A percentile compares a stretch with the other conserved stretches of the same genome.
Evolutionary conservation across 139 green algal species (phyloP).

Genomic region (Marvania coccoides): DNA sequence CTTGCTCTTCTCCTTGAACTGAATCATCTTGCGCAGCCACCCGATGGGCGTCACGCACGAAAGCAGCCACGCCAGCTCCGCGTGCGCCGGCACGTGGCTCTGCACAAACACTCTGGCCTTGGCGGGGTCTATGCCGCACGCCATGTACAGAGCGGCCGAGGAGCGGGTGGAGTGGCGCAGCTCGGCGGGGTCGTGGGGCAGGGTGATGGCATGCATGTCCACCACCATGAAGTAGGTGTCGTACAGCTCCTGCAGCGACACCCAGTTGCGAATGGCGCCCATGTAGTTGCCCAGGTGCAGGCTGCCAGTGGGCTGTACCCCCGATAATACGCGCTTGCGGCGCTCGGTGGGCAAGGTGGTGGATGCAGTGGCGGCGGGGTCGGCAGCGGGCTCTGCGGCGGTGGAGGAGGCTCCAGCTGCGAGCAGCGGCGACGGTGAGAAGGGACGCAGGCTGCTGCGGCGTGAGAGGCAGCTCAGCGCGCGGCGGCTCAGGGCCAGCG

Average conservation of each 20-base stretch:
- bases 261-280: slow-evolving; percentile 95
- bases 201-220: slow-evolving; percentile 93
- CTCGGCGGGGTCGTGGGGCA: slow-evolving; percentile 79
- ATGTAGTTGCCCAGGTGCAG: slow-evolving; percentile 98
- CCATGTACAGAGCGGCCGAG: slow-evolving; percentile 88
- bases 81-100: slow-evolving; percentile 86
- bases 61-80: slow-evolving; percentile 92
- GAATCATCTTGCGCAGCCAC: slow-evolving; percentile 96
- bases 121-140: slow-evolving; percentile 80
- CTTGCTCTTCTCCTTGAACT: slow-evolving; percentile 97
- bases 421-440: neutral
- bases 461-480: neutral
- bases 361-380: neutral
- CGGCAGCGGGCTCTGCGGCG: neutral
- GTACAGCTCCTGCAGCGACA: slow-evolving; percentile 86
- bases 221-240: slow-evolving; percentile 95
- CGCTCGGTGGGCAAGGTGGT: neutral
- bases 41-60: slow-evolving; percentile 85
- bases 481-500: neutral
- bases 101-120: slow-evolving; percentile 75
- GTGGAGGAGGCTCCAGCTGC: neutral
- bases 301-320: slow-evolving; percentile 93
- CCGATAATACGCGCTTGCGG: slow-evolving; percentile 81
- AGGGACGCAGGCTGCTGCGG: neutral
- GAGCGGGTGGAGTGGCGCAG: slow-evolving; percentile 63